Evolutionary conservation across 2,329 filamentous ascomycete genomes (phyloP), one percentile per base, ranked within the genome.

Genomic region (Aspergillus alliaceus): DNA sequence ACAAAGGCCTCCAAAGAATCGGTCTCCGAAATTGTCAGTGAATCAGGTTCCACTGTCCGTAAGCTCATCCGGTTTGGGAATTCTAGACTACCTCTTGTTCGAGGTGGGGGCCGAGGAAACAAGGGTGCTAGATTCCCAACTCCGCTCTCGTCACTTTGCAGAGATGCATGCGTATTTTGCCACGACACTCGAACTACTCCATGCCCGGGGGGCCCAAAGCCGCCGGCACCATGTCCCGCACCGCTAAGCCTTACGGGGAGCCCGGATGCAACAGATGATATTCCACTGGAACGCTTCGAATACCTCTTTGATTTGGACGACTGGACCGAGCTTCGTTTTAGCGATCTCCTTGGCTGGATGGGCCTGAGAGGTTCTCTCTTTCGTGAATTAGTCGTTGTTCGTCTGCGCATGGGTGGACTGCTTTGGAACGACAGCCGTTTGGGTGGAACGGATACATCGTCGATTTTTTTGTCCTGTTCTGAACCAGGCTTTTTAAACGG

Each of bases 141-240:
- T 25, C 66, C 68, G 48, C 60, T 71, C 25, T 77, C 75, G 20
- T 73, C 72, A 39, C 67, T 74, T 47, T 68, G 66, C 9, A 75
- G 59, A 3, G 73, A 74, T 8, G 59, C 59, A 31, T 69, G 69
- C 1, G 69, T 70, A 51, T 71, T 74, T 54, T 75, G 72, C 74
- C 74, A 77, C 32, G 75, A 76, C 42, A 66, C 59, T 15, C 70
- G 67, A 6, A 72, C 70, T 4, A 70, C 53, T n/a, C 70, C 71
- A 54, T 71, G 66, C 9, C 72, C 70, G 4, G 71, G 66, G 31
- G 72, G 69, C n/a, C 72, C 69, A 15, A 75, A 69, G 4, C 74
- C 73, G 39, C 75, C 75, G 2, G 73, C 71, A 4, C 75, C 75
- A 61, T 77, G 75, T 2, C 75, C 75, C 18, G 74, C 75, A 18